Base-by-base conservation (phyloP, 2,329 filamentous ascomycete species). In the Cordyceps javanica region DNA sequence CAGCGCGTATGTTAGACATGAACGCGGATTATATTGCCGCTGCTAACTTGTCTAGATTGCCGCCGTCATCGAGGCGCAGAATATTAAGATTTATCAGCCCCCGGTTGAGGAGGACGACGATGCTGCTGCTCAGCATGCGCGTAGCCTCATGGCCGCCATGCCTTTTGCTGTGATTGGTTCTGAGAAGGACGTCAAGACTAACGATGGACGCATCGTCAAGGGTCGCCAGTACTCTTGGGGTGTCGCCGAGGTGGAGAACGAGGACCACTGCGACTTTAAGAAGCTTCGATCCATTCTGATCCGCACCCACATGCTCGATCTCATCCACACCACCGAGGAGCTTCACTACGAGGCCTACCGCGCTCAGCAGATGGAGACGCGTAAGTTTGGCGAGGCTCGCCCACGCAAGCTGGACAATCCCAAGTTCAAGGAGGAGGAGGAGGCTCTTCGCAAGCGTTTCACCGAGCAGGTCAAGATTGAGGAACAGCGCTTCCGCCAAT, bases 251-350 rank as follows among this genome's bases (percentile, higher is more conserved):
- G 94, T 99, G 54, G 94, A 99, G 83, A 99, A 99, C 72, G 94
- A 99, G 79, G 94, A 99, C 73, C 94, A 99, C 83, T 99, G 94
- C 78, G 94, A 99, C 77, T 99, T 99, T 83, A 99, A 99, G 89
- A 99, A 99, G 83, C 89, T 99, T 63, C 92, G 94, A 69, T 96
- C 93, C 50, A 97, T 99, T 69, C 83, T 99, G 65, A 97, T 99
- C 80, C 91, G 94, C 75, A 97, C 93, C 52, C 94, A 99, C 82
- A 99, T 99, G 94, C 86, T 99, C 69, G 94, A 99, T 73, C 89
- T 99, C 64, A 99, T 99, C 73, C 94, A 99, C 82, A 99, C 95
- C 63, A 99, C 94, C 66, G 94, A 99, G 79, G 94, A 99, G 82
- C 87, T 91, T 69, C 94, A 99, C 83, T 99, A 99, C 81, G 94